phyloP scores from a whole-genome alignment of 495 filamentous ascomycete species.

The Sphaerosporella brunnea region DNA sequence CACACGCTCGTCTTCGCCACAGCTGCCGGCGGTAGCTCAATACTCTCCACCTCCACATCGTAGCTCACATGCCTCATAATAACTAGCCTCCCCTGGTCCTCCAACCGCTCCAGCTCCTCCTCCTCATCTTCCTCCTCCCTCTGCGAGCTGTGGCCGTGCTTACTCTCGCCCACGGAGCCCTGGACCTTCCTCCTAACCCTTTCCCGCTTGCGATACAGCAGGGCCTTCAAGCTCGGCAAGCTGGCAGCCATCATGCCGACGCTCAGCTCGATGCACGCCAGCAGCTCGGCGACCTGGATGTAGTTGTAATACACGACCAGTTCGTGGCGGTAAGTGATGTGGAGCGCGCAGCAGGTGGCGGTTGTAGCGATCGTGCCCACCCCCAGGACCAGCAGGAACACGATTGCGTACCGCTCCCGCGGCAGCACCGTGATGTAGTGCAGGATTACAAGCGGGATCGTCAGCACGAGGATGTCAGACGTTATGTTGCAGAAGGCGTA shows the following conservation, averaged over 20 bases:
- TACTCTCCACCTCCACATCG: slow-evolving; percentile 3
- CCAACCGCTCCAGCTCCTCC: not conserved
- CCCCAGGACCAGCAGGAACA: slow-evolving; percentile 5
- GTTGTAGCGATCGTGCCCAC: slow-evolving; percentile 2
- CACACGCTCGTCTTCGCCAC: no score
- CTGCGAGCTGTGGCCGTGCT: not conserved
- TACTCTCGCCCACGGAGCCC: not conserved
- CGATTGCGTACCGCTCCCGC: slow-evolving; percentile 1
- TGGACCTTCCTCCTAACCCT: not conserved
- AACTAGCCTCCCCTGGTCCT: slow-evolving; percentile 2
- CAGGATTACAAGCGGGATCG: slow-evolving; percentile 3
- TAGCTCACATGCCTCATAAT: slow-evolving; percentile 1
- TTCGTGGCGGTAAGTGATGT: not conserved
- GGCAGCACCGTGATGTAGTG: not conserved
- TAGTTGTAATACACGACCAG: not conserved
- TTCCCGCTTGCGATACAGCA: slow-evolving; percentile 1
- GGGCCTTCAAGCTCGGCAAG: slow-evolving; percentile 4
- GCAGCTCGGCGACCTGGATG: slow-evolving; percentile 6
- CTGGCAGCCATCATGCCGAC: not conserved
- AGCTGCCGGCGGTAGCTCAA: no score
- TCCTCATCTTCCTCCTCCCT: not conserved
- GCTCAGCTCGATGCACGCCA: slow-evolving; percentile 3
- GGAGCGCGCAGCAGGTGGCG: slow-evolving; percentile 2
- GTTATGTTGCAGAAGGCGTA: slow-evolving; percentile 7
- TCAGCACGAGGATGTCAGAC: slow-evolving; percentile 2